Conservation (phyloP, 768 basidiomycete species). For the Boletellus sp. region DNA sequence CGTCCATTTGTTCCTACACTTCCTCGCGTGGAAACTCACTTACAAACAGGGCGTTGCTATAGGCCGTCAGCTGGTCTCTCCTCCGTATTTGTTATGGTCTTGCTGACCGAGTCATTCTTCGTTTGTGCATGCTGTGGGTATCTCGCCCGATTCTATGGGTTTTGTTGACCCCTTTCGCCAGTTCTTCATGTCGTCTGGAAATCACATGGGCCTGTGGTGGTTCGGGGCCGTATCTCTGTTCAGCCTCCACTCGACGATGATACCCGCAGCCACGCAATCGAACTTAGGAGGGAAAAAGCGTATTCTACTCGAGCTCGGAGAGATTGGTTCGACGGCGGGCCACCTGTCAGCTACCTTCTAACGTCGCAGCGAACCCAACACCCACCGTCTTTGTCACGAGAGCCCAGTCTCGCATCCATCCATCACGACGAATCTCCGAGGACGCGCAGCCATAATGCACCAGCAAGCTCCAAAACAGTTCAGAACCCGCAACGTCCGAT, state of each 20-base stretch:
- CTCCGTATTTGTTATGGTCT: conserved; percentile 45
- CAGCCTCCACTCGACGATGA: conserved; percentile 43
- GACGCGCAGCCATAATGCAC: not conserved
- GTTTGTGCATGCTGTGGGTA: conserved; percentile 58
- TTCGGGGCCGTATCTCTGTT: conserved; percentile 55
- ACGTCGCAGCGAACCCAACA: not conserved
- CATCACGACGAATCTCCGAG: not conserved
- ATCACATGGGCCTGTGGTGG: conserved; percentile 46
- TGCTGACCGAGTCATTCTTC: conserved; percentile 54
- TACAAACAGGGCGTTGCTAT: conserved; percentile 44
- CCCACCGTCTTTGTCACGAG: conserved; percentile 1
- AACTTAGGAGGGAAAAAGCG: conserved; percentile 1
- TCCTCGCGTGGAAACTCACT: not conserved
- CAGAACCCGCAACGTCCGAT: not conserved
- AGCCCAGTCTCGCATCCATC: conserved; percentile 5
- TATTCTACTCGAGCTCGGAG: conserved; percentile 25
- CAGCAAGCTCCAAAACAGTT: not conserved
- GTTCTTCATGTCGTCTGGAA: conserved; percentile 56
- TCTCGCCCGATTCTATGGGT: not conserved
- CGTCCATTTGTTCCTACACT: not conserved
- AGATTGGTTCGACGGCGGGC: conserved; percentile 58
- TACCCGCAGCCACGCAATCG: conserved; percentile 14
- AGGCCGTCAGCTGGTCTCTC: conserved; percentile 30
- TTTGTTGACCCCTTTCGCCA: conserved; percentile 23
- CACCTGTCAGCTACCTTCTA: conserved; percentile 17